Conservation (phyloP, 2,329 filamentous ascomycete species). For the Penicillium capsulatum region DNA sequence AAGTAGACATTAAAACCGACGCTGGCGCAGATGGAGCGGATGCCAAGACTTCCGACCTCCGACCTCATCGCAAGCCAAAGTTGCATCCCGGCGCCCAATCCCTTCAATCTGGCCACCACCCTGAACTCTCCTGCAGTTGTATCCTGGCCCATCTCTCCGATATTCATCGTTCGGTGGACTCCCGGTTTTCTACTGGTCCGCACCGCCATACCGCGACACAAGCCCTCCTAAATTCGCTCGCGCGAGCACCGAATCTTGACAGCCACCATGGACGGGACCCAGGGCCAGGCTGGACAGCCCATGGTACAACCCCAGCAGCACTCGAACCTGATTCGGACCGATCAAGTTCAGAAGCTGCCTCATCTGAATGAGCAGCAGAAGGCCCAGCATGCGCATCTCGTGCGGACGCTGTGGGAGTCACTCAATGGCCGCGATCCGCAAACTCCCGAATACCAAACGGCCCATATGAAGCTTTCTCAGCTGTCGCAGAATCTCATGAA, state of each 20-base stretch:
- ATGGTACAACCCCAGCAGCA: slow-evolving; percentile 39
- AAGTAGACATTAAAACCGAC: no score
- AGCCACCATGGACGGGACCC: slow-evolving; percentile 32
- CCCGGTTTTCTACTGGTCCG: no score
- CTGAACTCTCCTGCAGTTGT: neutral
- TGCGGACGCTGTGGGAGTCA: slow-evolving; percentile 53
- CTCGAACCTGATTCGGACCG: slow-evolving; percentile 48
- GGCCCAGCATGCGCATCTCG: slow-evolving; percentile 51
- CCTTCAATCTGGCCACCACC: neutral
- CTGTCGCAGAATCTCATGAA: slow-evolving; percentile 52
- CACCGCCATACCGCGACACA: no score
- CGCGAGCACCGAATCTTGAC: slow-evolving; percentile 5
- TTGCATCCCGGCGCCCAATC: no score
- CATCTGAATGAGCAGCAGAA: slow-evolving; percentile 54
- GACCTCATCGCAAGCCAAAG: slow-evolving; percentile 2
- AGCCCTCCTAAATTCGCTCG: no score
- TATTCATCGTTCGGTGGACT: no score
- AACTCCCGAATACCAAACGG: slow-evolving; percentile 48
- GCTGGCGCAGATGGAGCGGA: neutral
- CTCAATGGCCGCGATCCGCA: slow-evolving; percentile 48
- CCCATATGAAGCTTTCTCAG: slow-evolving; percentile 49
- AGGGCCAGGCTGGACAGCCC: slow-evolving; percentile 28
- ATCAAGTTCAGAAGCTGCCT: slow-evolving; percentile 51
- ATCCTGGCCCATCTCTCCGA: no score
- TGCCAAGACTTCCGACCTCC: slow-evolving; percentile 9